Base-by-base conservation (phyloP, 345 rosid species). In the Carallia pectinifolia region DNA sequence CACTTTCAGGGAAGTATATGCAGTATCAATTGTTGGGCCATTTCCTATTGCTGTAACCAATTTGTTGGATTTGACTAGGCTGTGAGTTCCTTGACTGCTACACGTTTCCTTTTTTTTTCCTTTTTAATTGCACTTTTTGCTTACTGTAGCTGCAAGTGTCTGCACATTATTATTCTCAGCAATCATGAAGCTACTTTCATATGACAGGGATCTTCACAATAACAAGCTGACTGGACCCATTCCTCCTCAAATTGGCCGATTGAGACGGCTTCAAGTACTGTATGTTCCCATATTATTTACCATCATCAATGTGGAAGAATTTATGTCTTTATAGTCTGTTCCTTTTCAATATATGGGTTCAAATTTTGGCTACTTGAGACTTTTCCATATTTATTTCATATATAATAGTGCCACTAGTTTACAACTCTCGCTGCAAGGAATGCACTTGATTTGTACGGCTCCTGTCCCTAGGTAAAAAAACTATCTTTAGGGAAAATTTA, bases 11-110 rank as follows among this genome's bases (percentile, higher is more conserved):
- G 97, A 90, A 84, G 90, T 86, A 64, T 94, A 94, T 62, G 99
- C 96, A 19, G 99, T 92, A 60, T 94, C 99, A 0, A 91, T 94
- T 66, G 97, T 94, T 53, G 99, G 97, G 73, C 97, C 97, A 53
- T 94, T 94, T 74, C 99, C 99, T n/a, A 87, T 81, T 38, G 92
- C 91, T 6, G 92, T 88, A 18, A 88, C 99, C 71, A 94, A 90
- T 84, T 85, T 94, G 79, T 79, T 94, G 85, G 97, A 94, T 81
- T 80, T 94, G 38, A 90, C 90, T 16, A 86, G 96, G 71, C 84
- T 94, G 98, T 94, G 81, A 77, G 87, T 56, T 56, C 60, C 58
- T 18, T 54, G 12, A 10, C 48, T 44, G 16, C 48, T n/a, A 6
- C 58, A 19, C 5, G 23, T 27, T 53, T 53, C 7, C 68, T 61